Conservation (phyloP, 371 early-diverging fungal species). For the Blakeslea trispora region DNA sequence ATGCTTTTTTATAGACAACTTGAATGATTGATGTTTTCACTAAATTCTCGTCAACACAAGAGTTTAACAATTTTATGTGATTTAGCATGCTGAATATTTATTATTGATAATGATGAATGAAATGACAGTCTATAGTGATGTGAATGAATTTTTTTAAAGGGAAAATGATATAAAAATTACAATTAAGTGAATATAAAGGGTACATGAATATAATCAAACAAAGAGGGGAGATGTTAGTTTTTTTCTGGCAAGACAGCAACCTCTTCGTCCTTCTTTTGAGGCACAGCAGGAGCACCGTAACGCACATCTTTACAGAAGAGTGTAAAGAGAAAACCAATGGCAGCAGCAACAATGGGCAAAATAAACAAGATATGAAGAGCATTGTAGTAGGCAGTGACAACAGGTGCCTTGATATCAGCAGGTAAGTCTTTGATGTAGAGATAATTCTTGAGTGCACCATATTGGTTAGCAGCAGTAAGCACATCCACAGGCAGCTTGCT, state of each 20-base stretch:
- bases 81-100: too few species aligned
- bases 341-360: constrained; percentile 59
- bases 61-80: too few species aligned
- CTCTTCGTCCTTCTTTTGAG: constrained; percentile 12
- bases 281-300: constrained; percentile 22
- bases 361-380: constrained; percentile 63
- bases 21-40: too few species aligned
- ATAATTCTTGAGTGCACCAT: constrained; percentile 40
- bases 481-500: constrained; percentile 19
- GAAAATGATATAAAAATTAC: too few species aligned
- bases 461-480: constrained; percentile 23
- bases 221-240: neutral
- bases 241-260: constrained; percentile 1
- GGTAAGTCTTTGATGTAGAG: constrained; percentile 39
- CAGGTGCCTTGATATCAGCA: constrained; percentile 30
- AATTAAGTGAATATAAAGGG: neutral
- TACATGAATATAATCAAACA: neutral
- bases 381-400: constrained; percentile 59
- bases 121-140: too few species aligned
- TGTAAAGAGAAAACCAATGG: constrained; percentile 49
- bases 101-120: too few species aligned
- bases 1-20: constrained; percentile 96
- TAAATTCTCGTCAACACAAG: too few species aligned
- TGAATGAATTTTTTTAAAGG: too few species aligned
- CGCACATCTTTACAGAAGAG: constrained; percentile 46